Base-by-base conservation (phyloP, 371 early-diverging fungal species). In the Sanchytrium tribonematis region DNA sequence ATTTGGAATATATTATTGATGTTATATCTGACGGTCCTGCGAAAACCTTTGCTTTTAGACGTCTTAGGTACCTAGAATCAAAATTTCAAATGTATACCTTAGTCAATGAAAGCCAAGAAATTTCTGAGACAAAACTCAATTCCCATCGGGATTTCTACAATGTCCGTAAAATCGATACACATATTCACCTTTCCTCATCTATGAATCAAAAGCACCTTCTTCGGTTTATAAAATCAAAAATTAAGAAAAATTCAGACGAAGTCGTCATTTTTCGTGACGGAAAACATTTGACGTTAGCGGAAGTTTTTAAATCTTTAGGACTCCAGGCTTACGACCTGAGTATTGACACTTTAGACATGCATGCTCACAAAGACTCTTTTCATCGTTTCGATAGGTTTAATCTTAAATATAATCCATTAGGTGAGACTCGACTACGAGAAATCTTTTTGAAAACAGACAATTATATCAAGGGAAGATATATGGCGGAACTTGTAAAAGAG, bases 141-240 rank as follows among this genome's bases (percentile, higher is more conserved):
- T 31, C 95, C 0, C 95, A 94, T 74, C 82, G 95, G 72, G 98
- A 98, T 75, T 93, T 97, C 72, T 98, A 98, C 80, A 98, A 96
- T 72, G 95, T 97, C 29, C 86, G 97, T 69, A 98, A 98, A 75
- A 97, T 94, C 29, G 98, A 98, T 78, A 96, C 95, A 29, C 98
- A 98, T 82, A 88, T 98, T 65, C 98, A 98, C 72, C 88, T 93
- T 74, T 87, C 92, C 1, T 85, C 91, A 17, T 91, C 91, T 71
- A 97, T 98, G 96, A 98, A 98, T 78, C 92, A 93, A 75, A 98
- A 98, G 80, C 97, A 97, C 76, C 74, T 98, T 70, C 77, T 98
- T 29, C 89, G 96, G 30, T 98, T 95, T 73, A 97, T 98, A 77
- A 98, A 98, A 77, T 78, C 88, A 67, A 97, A 96, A 78, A 80